Evolutionary conservation across 495 filamentous ascomycete species (phyloP).

Genomic region (Penicillium verhagenii): DNA sequence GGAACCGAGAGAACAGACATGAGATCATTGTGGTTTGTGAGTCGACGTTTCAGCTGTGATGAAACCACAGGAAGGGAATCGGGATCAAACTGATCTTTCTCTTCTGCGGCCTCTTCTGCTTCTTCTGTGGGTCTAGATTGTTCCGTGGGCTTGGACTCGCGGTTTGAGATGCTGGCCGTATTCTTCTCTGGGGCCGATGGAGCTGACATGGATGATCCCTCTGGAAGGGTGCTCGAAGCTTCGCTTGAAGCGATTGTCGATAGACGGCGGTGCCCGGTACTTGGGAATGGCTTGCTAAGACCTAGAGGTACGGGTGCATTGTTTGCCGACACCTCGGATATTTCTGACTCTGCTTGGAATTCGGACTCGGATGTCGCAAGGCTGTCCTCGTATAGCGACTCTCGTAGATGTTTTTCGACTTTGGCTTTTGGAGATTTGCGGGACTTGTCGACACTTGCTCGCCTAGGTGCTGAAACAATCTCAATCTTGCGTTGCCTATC

Average conservation of each 20-base stretch:
- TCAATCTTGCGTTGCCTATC: constrained; percentile 16
- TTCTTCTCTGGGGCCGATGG: not conserved
- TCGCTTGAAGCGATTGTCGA: constrained; percentile 73
- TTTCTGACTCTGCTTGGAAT: constrained; percentile 32
- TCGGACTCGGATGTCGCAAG: constrained; percentile 27
- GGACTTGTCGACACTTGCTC: constrained; percentile 4
- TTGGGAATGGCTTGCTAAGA: constrained; percentile 56
- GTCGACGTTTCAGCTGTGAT: constrained; percentile 62
- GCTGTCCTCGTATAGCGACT: constrained; percentile 24
- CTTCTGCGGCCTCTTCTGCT: constrained; percentile 32
- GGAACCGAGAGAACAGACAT: constrained; percentile 87
- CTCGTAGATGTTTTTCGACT: constrained; percentile 18
- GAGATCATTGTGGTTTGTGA: constrained; percentile 90
- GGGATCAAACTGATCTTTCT: constrained; percentile 44
- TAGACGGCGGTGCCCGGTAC: constrained; percentile 62
- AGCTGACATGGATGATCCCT: constrained; percentile 24
- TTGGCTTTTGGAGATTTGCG: constrained; percentile 3
- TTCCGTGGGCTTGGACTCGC: not conserved
- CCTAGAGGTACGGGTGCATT: constrained; percentile 39
- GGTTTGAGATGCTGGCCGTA: not conserved
- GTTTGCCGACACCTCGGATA: constrained; percentile 40
- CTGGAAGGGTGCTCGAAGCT: constrained; percentile 51
- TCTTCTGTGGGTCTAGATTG: constrained; percentile 7
- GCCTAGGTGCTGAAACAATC: not conserved
- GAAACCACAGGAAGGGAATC: constrained; percentile 40